These are phyloP conservation scores for Penicillium fuscoglaucum DNA, from an alignment of 2,329 filamentous ascomycete genomes.

Conservation along the genomic window DNA sequence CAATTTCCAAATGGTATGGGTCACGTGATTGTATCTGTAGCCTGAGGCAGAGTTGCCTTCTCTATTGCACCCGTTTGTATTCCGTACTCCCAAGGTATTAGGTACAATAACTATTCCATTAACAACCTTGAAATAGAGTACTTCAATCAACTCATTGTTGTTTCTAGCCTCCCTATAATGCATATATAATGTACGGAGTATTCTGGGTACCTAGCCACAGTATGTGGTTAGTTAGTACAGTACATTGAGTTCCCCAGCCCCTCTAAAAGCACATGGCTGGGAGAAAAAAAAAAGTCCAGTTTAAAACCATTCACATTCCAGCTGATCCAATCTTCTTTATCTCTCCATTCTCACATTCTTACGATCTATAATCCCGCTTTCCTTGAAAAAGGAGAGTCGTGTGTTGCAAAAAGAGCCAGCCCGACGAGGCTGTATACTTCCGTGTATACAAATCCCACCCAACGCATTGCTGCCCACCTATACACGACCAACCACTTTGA, in stretches of 20 bases:
- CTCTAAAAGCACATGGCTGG: conserved; percentile 28
- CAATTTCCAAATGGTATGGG: background rate
- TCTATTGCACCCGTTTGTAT: too few relatives aligned
- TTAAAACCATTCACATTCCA: conserved; percentile 20
- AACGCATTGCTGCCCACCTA: conserved; percentile 5
- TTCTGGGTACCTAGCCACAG: background rate
- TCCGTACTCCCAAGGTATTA: background rate
- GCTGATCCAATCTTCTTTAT: background rate
- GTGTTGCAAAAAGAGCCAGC: background rate
- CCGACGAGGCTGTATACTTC: conserved; percentile 6
- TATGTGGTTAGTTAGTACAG: background rate
- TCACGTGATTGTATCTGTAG: background rate
- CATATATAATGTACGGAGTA: background rate
- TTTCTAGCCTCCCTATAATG: background rate
- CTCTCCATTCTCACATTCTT: conserved; percentile 7
- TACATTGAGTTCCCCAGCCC: conserved; percentile 19
- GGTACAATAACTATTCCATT: background rate
- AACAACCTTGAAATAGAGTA: background rate
- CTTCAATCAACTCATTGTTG: background rate
- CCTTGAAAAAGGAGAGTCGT: background rate
- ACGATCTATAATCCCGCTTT: background rate
- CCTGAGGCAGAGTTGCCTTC: background rate
- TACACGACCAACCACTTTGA: background rate
- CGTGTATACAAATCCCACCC: conserved; percentile 8
- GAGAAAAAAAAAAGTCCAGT: conserved; percentile 5